Conservation (phyloP, 129 eudicot species). For the Oenanthe sinensis region DNA sequence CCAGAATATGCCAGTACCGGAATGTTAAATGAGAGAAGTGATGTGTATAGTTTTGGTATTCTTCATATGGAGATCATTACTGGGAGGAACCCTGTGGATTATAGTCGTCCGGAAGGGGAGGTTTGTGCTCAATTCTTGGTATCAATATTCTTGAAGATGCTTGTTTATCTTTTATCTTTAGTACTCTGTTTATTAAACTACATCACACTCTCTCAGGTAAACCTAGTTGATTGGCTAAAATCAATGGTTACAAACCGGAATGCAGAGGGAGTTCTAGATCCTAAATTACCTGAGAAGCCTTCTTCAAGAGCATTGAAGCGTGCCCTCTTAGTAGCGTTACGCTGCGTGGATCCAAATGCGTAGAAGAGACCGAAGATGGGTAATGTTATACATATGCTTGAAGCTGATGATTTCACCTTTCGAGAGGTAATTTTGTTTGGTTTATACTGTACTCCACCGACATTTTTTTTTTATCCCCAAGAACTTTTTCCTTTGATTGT, state of each 20-base stretch:
- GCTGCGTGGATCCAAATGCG: constrained; percentile 87
- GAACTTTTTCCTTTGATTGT: too few species aligned
- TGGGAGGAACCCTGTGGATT: constrained; percentile 88
- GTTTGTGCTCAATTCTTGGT: constrained; percentile 25
- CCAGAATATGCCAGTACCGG: constrained; percentile 96
- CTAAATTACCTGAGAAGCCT: constrained; percentile 75
- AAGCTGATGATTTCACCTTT: constrained; percentile 75
- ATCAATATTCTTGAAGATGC: neutral
- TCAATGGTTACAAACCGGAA: constrained; percentile 75
- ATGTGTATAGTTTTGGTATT: constrained; percentile 70
- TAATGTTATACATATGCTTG: constrained; percentile 87
- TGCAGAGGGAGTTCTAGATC: constrained; percentile 78
- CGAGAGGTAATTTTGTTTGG: constrained; percentile 57
- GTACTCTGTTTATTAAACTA: neutral
- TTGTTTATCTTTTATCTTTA: neutral
- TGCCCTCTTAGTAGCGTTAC: constrained; percentile 70
- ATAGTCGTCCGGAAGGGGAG: constrained; percentile 88
- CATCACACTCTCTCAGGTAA: constrained; percentile 37
- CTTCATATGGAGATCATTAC: constrained; percentile 77
- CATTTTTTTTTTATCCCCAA: neutral
- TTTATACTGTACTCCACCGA: neutral
- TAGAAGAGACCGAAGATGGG: constrained; percentile 95
- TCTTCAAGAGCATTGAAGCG: constrained; percentile 88
- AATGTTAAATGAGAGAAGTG: constrained; percentile 36
- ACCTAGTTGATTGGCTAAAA: constrained; percentile 87